A percentile compares a stretch with the other conserved stretches of the same genome.
Evolutionary conservation across 164 flowering plant genomes (phyloP).

Genomic region (Dillenia turbinata): DNA sequence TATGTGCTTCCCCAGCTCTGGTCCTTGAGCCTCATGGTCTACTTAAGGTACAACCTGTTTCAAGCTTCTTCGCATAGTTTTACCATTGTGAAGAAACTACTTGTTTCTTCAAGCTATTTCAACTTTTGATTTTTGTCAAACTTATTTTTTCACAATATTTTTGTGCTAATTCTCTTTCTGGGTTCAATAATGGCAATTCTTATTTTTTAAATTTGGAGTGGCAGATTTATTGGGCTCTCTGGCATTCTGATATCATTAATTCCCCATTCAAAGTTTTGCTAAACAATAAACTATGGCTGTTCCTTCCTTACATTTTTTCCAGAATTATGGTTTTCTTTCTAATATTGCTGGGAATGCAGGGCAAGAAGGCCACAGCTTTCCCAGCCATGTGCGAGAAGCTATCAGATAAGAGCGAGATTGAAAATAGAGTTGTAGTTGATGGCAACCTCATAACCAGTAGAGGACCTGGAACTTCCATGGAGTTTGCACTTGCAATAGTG

Average conservation of each 20-base stretch:
- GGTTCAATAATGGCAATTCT: too few species aligned
- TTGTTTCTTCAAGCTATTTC: too few species aligned
- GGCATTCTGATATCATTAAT: too few species aligned
- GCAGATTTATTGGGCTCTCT: too few species aligned
- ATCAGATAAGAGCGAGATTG: conserved; percentile 61
- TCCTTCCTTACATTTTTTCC: too few species aligned
- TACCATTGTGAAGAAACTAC: neutral
- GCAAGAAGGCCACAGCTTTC: conserved; percentile 94
- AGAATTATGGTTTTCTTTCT: neutral
- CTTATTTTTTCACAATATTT: too few species aligned
- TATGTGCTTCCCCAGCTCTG: conserved; percentile 93
- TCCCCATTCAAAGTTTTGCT: too few species aligned
- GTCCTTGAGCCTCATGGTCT: conserved; percentile 84
- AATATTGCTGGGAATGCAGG: conserved; percentile 34
- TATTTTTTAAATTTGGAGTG: too few species aligned
- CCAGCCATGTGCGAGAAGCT: conserved; percentile 82
- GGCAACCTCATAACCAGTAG: conserved; percentile 87
- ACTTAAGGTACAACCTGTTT: conserved; percentile 50
- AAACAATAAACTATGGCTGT: too few species aligned
- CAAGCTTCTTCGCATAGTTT: neutral
- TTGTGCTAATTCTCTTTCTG: too few species aligned
- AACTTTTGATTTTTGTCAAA: too few species aligned
- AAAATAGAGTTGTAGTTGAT: conserved; percentile 77
- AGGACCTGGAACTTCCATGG: conserved; percentile 91
- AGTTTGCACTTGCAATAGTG: conserved; percentile 73